Percentiles rank a stretch among this genome's conserved stretches.
Evolutionary conservation across 129 eudicot genomes (phyloP).

Genomic region (Saposhnikovia divaricata): DNA sequence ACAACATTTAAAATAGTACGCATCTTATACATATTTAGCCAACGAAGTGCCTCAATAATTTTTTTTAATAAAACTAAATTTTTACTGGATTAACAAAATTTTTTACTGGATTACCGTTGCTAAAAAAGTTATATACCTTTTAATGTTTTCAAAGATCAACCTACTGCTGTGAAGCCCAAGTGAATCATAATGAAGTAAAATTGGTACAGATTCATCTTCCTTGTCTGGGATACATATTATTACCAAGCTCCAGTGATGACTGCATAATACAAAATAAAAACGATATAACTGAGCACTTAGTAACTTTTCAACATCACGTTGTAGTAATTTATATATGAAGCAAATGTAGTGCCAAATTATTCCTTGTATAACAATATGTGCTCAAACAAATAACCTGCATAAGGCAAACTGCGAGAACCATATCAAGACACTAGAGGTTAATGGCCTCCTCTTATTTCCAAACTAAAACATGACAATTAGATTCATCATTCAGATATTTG

Average conservation of each 20-base stretch:
- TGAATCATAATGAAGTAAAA: constrained; percentile 86
- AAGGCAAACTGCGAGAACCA: not conserved
- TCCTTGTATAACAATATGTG: not conserved
- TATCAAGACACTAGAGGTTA: not conserved
- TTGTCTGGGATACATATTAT: constrained; percentile 73
- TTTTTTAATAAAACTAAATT: not conserved
- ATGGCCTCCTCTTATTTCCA: not conserved
- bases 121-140: constrained; percentile 33
- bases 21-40: not conserved
- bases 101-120: not conserved
- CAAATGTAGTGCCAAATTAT: not conserved
- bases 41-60: not conserved
- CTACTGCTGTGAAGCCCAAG: constrained; percentile 57
- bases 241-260: constrained; percentile 92
- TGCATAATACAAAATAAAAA: constrained; percentile 18
- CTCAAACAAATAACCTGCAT: not conserved
- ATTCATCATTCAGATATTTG: not conserved
- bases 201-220: constrained; percentile 56
- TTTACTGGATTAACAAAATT: not conserved
- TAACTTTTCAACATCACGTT: not conserved
- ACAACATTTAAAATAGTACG: not conserved
- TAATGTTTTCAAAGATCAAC: constrained; percentile 42
- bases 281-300: not conserved
- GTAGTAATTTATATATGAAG: not conserved
- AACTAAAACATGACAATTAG: not conserved